Conservation (phyloP, 495 filamentous ascomycete genomes). For the Usnea hakonensis region DNA sequence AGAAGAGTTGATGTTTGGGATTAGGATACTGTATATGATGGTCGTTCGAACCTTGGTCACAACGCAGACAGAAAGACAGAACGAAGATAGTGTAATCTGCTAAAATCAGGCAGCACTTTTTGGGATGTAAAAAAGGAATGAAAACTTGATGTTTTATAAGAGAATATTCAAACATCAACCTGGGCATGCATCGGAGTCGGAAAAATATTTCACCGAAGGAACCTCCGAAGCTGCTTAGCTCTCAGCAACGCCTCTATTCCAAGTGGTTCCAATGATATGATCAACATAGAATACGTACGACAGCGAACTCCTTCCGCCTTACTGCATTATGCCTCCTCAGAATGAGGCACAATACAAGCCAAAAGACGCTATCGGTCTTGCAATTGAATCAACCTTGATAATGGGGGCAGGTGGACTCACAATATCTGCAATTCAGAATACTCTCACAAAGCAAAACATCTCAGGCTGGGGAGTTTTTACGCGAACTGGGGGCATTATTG, state of each 20-base stretch:
- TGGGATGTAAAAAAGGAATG: neutral
- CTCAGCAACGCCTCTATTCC: too few species aligned
- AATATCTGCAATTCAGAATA: slow-evolving; percentile 74
- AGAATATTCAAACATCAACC: neutral
- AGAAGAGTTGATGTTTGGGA: neutral
- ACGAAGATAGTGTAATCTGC: neutral
- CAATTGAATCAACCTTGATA: slow-evolving; percentile 55
- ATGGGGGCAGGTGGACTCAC: slow-evolving; percentile 62
- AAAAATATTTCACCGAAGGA: neutral
- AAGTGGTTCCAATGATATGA: neutral
- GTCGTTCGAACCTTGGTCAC: neutral
- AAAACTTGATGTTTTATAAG: neutral
- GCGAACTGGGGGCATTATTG: slow-evolving; percentile 57
- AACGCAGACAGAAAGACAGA: neutral
- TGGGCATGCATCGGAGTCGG: neutral
- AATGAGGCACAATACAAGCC: slow-evolving; percentile 56
- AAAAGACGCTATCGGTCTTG: slow-evolving; percentile 64
- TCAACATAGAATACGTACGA: neutral
- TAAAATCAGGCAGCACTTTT: neutral
- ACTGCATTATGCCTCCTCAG: slow-evolving; percentile 43
- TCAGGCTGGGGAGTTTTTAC: slow-evolving; percentile 70
- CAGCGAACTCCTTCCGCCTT: slow-evolving; percentile 26
- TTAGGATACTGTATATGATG: neutral
- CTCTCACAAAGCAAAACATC: slow-evolving; percentile 69
- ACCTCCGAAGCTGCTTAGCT: too few species aligned